These are phyloP conservation scores for Boletales sp. DNA, from an alignment of 768 basidiomycete species.

Conservation along the genomic window DNA sequence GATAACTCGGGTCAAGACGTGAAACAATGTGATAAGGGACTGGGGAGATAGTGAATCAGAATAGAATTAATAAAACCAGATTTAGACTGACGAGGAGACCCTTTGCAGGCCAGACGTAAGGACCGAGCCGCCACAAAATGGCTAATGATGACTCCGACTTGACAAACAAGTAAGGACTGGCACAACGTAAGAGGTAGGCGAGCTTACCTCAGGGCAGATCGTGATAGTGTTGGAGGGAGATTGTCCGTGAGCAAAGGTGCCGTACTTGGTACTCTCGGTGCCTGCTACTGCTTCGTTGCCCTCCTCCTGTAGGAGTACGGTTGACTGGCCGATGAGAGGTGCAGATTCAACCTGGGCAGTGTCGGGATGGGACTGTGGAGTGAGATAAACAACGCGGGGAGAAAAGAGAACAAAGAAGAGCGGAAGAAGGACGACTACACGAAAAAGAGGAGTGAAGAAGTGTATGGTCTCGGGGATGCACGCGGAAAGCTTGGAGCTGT, in stretches of 20 bases:
- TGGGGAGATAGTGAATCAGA: conserved; percentile 24
- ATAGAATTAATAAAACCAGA: neutral
- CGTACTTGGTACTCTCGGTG: conserved; percentile 58
- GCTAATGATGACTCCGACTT: conserved; percentile 17
- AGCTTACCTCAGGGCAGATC: conserved; percentile 11
- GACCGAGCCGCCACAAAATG: conserved; percentile 13
- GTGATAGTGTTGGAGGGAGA: neutral
- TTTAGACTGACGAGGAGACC: conserved; percentile 20
- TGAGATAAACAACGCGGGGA: conserved; percentile 63
- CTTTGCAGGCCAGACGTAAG: conserved; percentile 20
- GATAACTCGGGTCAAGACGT: conserved; percentile 73
- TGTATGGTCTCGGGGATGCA: conserved; percentile 42
- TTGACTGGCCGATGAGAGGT: conserved; percentile 36
- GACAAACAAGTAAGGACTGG: neutral
- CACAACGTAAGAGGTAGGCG: neutral
- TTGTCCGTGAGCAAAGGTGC: conserved; percentile 53
- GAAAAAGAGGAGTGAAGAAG: conserved; percentile 57
- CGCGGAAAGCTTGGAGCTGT: conserved; percentile 19
- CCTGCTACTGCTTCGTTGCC: conserved; percentile 32
- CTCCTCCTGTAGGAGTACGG: conserved; percentile 54
- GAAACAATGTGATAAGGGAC: conserved; percentile 64
- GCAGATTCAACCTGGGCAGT: conserved; percentile 19
- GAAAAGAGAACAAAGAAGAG: conserved; percentile 58
- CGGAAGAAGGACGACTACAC: conserved; percentile 58
- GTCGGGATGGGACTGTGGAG: conserved; percentile 18